Evolutionary conservation across 116 monocot genomes (phyloP), one percentile per base, ranked within the genome.

Genomic region (Zostera marina): DNA sequence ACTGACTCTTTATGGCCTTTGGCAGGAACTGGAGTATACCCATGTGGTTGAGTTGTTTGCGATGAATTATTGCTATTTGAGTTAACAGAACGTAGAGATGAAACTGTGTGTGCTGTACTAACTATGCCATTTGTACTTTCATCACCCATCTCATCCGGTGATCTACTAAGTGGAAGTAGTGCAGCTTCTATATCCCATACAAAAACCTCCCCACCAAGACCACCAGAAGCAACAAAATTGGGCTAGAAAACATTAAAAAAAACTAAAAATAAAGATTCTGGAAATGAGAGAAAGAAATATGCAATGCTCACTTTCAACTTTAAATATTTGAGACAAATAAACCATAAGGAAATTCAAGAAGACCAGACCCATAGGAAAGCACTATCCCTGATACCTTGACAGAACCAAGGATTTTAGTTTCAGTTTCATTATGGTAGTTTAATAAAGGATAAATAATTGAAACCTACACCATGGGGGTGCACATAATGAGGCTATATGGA

Each of bases 111-210:
- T n/a, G 70, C 78, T 54, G 70, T 60, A 69, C 54, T 47, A 42
- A 71, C 43, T 47, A 68, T 62, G 52, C 82, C 86, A 83, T 77
- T 83, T 63, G 81, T 74, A 64, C 54, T 59, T 60, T 86, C 90
- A 74, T 98, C 83, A 59, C 83, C 86, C 20, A 46, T 38, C 58
- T 73, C 5, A 62, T 94, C 93, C 48, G 56, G 67, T 71, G 90
- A 78, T 57, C 81, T 98, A 49, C 64, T 58, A 38, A 81, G 59
- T 54, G 90, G 98, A 68, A 44, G 47, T 72, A 77, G 67, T 64
- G 98, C 76, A 25, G 90, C 83, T 67, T 98, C 98, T 71, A 98
- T 71, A 67, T 98, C 98, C 98, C 98, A 98, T 66, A 98, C 79
- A 67, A 90, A 90, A 46, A 98, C 98, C 66, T 98, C 98, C 48